Conservation (phyloP, 495 filamentous ascomycete species). For the Aspergillus nidulans region DNA sequence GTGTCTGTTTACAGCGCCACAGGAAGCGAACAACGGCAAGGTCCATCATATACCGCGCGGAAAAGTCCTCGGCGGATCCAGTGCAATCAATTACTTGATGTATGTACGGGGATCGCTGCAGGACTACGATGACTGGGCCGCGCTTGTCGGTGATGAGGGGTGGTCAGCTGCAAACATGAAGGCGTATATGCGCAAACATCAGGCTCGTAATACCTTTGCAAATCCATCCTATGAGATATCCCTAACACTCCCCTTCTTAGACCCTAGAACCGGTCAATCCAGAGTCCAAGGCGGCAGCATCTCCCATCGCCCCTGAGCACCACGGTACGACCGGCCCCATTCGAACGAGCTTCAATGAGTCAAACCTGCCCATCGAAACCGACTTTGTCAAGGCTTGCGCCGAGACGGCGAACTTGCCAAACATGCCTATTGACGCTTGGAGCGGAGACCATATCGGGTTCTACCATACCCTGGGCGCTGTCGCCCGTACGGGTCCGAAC, state of each 20-base stretch:
- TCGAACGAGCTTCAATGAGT: conserved; percentile 28
- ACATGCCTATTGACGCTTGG: conserved; percentile 28
- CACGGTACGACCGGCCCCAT: conserved; percentile 29
- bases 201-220: neutral
- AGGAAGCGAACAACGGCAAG: conserved; percentile 26
- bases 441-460: conserved; percentile 34
- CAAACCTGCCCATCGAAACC: conserved; percentile 20
- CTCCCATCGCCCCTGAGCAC: conserved; percentile 4
- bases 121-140: conserved; percentile 49
- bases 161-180: conserved; percentile 39
- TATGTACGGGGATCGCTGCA: conserved; percentile 28
- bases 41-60: conserved; percentile 40
- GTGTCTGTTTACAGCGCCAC: conserved; percentile 50
- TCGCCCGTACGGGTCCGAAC: conserved; percentile 31
- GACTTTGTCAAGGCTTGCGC: conserved; percentile 26
- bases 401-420: conserved; percentile 12
- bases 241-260: neutral
- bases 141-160: conserved; percentile 26
- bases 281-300: neutral
- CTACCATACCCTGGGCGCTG: conserved; percentile 30
- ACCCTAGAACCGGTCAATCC: conserved; percentile 7
- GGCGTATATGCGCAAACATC: conserved; percentile 25
- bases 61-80: conserved; percentile 55
- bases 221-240: neutral
- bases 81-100: conserved; percentile 47